Evolutionary conservation across 305 asterid genomes (phyloP), one percentile per base, ranked within the genome.

Genomic region (Fraxinus greggii): DNA sequence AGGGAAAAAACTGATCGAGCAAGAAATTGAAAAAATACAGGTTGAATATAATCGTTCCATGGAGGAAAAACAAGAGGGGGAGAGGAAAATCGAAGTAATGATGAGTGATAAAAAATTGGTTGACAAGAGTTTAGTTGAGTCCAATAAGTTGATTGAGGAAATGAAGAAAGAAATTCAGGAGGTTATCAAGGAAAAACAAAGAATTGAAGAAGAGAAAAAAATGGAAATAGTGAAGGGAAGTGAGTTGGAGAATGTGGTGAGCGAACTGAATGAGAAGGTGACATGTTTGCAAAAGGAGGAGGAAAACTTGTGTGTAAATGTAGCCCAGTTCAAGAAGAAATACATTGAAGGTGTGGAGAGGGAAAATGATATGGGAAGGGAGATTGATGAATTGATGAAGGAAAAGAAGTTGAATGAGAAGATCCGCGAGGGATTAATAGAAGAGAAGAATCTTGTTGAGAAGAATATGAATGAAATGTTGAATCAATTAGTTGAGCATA

Each of bases 241-340:
- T 24, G 88, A 88, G 82, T 78, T 92, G 92, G 95, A 91, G 87
- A 86, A 78, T 19, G 84, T 12, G 1, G 89, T 92, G 72, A 61
- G 42, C 78, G 86, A 31, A 56, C 90, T 92, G 63, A 84, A 89
- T 36, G 90, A 85, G 85, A 87, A 72, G 79, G 94, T 90, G 42
- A 84, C n/a, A 5, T 56, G 77, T 21, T 86, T 90, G 87, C 80
- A 54, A 13, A 79, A 84, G 38, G 92, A 90, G 84, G 91, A 87
- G 89, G 86, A 7, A 0, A 86, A 33, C 24, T 78, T 91, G 88
- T 82, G 75, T 4, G 40, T 0, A 0, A 61, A 59, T 80, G 82
- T 90, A 81, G 87, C 87, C 0, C 92, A 87, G 78, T 85, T 93
- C 86, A 97, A 95, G 92, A 88, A 80, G 85, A 91, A 83, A 84